These are phyloP conservation scores for Liriodendron chinense DNA, from an alignment of 164 flowering plant species.

Conservation along the genomic window DNA sequence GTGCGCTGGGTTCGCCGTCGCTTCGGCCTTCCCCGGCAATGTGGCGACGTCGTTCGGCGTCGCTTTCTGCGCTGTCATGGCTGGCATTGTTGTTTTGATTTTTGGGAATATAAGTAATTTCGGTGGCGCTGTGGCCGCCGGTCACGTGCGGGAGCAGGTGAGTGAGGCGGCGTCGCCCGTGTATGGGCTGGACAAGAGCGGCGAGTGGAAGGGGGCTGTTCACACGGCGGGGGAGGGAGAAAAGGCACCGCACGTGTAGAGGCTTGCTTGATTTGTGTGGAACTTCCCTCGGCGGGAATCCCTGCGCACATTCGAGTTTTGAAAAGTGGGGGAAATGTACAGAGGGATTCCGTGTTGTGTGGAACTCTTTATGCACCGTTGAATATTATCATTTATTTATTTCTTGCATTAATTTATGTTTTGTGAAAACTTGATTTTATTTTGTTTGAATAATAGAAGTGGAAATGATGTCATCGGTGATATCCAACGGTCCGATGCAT, in stretches of 20 bases:
- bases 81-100: conserved; percentile 35
- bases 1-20: conserved; percentile 48
- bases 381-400: no score
- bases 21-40: conserved; percentile 31
- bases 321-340: not conserved
- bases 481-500: no score
- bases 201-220: not conserved
- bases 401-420: no score
- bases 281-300: not conserved
- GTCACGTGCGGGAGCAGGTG: conserved; percentile 33
- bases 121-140: conserved; percentile 61
- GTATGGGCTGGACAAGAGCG: conserved; percentile 14
- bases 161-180: conserved; percentile 24
- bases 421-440: no score
- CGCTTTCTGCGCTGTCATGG: conserved; percentile 29
- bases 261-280: not conserved
- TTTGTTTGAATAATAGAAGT: no score
- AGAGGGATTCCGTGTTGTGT: not conserved
- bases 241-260: not conserved
- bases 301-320: not conserved
- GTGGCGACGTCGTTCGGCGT: conserved; percentile 32
- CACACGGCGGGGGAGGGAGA: not conserved
- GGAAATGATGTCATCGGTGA: no score
- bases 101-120: conserved; percentile 54
- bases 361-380: no score